Evolutionary conservation across 805 yeast species (phyloP), one percentile per base, ranked within the genome.

Genomic region (Spathaspora arborariae): DNA sequence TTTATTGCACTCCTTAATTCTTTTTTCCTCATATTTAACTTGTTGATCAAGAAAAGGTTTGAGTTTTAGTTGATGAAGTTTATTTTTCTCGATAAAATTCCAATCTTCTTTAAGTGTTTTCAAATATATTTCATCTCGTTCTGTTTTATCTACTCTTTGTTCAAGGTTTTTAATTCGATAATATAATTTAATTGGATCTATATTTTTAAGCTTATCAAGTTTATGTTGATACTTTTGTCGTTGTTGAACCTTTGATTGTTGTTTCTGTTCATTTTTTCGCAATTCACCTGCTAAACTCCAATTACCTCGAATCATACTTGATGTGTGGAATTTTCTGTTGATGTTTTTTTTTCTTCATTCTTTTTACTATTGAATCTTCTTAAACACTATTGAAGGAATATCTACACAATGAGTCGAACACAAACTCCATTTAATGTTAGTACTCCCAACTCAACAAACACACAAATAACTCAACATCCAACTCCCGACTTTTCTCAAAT

Each of bases 261-360:
- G 64, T 47, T 63, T 64, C 45, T 57, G 56, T 47, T 72, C 76
- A 45, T 63, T 62, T 46, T 64, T 63, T 42, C 67, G 53, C 24
- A 70, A 56, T 46, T 70, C 76, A 19, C 62, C 63, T 7, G 75
- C 65, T 39, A 72, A 56, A 51, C 74, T 68, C 52, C 58, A 62
- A 47, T 59, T 58, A 45, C 60, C 58, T 47, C 62, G 49, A 16
- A 64, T 64, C 68, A 63, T 61, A 20, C n/a, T 41, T 16, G 11
- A n/a, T 15, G 4, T 10, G 18, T 16, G n/a, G 16, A 18, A 21
- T 13, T 37, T 16, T 13, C 9, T 7, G n/a, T 36, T 36, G 5
- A 15, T 18, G 39, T 18, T 37, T 37, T 37, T 37, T 7, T 37
- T 16, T 37, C 15, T 37, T 9, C 39, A 36, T 8, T 9, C 16